Conservation (phyloP, 495 filamentous ascomycete genomes). For the Xylaria castorea region DNA sequence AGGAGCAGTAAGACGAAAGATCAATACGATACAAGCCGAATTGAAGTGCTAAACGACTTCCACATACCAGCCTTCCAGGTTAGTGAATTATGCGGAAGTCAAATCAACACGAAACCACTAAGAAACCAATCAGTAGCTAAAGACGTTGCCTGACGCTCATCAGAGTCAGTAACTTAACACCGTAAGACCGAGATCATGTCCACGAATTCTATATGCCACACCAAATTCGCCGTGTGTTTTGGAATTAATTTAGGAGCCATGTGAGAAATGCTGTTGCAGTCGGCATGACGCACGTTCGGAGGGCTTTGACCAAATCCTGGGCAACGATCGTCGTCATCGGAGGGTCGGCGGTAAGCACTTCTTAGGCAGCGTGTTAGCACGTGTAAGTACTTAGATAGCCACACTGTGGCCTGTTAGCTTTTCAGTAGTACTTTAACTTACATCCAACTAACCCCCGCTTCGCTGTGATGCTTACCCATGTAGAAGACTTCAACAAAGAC, state of each 20-base stretch:
- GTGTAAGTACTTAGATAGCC: background rate
- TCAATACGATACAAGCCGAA: background rate
- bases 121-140: no score
- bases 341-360: background rate
- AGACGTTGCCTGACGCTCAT: background rate
- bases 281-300: slow-evolving; percentile 1
- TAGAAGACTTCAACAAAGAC: background rate
- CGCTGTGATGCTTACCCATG: background rate
- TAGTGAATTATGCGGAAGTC: background rate
- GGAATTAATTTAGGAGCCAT: background rate
- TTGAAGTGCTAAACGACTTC: background rate
- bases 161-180: background rate
- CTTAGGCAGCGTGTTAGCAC: background rate
- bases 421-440: background rate
- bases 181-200: background rate
- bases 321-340: background rate
- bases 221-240: background rate
- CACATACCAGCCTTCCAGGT: background rate
- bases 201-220: background rate
- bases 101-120: background rate
- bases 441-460: background rate
- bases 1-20: background rate
- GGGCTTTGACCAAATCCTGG: background rate
- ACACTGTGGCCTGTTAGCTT: background rate
- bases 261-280: background rate